Conservation (phyloP, 164 flowering plant genomes). For the Cinnamomum chago region DNA sequence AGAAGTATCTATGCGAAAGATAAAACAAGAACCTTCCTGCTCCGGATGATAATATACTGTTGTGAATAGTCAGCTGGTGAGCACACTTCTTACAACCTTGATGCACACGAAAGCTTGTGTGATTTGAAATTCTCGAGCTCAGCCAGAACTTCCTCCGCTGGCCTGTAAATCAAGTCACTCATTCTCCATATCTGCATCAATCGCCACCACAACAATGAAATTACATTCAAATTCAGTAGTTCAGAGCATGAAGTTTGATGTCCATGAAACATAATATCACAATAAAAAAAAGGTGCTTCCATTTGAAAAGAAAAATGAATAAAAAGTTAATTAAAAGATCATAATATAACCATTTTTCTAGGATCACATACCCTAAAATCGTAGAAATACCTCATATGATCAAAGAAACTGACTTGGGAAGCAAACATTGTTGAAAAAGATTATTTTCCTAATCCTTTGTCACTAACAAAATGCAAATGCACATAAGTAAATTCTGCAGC, state of each 20-base stretch:
- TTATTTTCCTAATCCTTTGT: too few species aligned
- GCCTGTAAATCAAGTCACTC: conserved; percentile 86
- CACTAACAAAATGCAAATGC: too few species aligned
- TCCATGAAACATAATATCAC: too few species aligned
- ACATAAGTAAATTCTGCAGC: too few species aligned
- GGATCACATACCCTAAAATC: too few species aligned
- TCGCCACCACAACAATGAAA: not conserved
- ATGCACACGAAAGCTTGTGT: conserved; percentile 61
- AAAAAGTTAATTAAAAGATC: too few species aligned
- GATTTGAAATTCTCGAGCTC: conserved; percentile 90
- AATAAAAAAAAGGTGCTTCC: too few species aligned
- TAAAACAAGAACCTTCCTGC: not conserved
- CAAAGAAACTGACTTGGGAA: too few species aligned
- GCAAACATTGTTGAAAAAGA: too few species aligned
- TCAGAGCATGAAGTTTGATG: not conserved
- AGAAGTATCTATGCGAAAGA: conserved; percentile 8
- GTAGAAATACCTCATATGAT: too few species aligned
- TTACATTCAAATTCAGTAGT: not conserved
- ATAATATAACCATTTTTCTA: too few species aligned
- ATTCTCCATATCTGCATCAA: conserved; percentile 83
- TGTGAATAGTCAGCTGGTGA: not conserved
- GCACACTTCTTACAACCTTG: conserved; percentile 28
- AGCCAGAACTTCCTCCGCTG: conserved; percentile 79
- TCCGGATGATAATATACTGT: not conserved
- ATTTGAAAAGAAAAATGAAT: too few species aligned